These are phyloP conservation scores for Auriculariales sp. DNA, from an alignment of 768 basidiomycete genomes.

Conservation along the genomic window DNA sequence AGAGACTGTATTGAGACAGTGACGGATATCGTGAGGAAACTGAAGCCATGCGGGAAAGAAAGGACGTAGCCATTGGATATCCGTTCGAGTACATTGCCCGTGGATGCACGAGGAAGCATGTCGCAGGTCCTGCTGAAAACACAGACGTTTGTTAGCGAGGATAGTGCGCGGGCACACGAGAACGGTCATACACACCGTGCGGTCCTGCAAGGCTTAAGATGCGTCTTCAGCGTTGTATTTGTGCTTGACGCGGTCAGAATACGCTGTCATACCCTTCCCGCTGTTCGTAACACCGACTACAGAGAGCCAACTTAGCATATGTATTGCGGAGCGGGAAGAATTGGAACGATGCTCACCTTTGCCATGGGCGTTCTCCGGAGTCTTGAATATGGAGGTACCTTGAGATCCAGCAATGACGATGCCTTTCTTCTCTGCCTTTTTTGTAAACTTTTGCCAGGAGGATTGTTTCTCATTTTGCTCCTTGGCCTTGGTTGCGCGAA, in stretches of 20 bases:
- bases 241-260: constrained; percentile 53
- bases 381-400: constrained; percentile 89
- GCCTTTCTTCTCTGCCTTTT: constrained; percentile 88
- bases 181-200: neutral
- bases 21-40: neutral
- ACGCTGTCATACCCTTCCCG: constrained; percentile 79
- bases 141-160: neutral
- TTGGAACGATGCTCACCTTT: constrained; percentile 38
- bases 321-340: neutral
- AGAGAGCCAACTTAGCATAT: constrained; percentile 6
- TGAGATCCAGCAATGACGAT: constrained; percentile 77
- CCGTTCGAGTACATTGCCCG: too few relatives aligned
- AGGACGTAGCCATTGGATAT: neutral
- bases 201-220: constrained; percentile 3
- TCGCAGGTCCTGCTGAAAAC: too few relatives aligned
- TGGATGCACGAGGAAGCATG: too few relatives aligned
- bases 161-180: neutral
- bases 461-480: constrained; percentile 75
- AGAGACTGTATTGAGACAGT: neutral
- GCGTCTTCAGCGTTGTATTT: constrained; percentile 46
- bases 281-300: constrained; percentile 84
- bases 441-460: constrained; percentile 90
- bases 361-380: constrained; percentile 81
- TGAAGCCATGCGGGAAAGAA: neutral
- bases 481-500: constrained; percentile 70